Evolutionary conservation across 1,284 basidiomycete genomes (phyloP), one percentile per base, ranked within the genome.

Genomic region (Heterobasidion occidentale): DNA sequence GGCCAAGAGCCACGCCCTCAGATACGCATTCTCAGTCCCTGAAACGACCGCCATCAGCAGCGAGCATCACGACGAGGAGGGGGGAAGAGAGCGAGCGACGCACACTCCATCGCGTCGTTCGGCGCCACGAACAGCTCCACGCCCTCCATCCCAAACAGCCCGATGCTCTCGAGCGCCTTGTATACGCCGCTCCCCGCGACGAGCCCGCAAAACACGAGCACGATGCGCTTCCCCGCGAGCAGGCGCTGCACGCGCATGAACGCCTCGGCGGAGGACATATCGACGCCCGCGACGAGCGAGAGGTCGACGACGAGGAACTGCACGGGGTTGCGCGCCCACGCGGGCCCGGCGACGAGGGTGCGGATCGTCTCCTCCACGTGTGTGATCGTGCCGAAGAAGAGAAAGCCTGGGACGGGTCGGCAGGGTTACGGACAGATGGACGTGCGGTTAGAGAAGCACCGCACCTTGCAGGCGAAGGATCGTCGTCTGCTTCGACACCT

Each of bases 381-480:
- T 0, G 88, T 80, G 64, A 98, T 96, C 0, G 94, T 98, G 5
- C 97, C 96, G 69, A 99, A 99, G 80, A 98, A 99, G 42, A 99
- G 76, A 74, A 93, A 94, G 0, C 91, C 84, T 84, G 53, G 7
- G 49, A 12, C 20, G 27, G 17, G 38, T 14, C 11, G 34, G 35
- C 15, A 51, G 19, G 3, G 27, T 27, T 27, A 27, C 27, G 27
- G 27, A 27, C 27, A 5, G 27, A 27, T 5, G 27, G 27, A 27
- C 27, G 27, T 5, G 27, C 27, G 27, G 27, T 4, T 3, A 34
- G 44, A 53, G 51, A 36, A 9, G 27, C 19, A 45, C 56, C 71
- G 53, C 63, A 75, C 90, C 92, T 77, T 98, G 95, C 7, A 98
- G 72, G 61, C 91, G 87, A 64, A 98, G 77, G 55, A 98, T 86